phyloP scores from a whole-genome alignment of 768 basidiomycete genomes.

The Pleurotus giganteus region DNA sequence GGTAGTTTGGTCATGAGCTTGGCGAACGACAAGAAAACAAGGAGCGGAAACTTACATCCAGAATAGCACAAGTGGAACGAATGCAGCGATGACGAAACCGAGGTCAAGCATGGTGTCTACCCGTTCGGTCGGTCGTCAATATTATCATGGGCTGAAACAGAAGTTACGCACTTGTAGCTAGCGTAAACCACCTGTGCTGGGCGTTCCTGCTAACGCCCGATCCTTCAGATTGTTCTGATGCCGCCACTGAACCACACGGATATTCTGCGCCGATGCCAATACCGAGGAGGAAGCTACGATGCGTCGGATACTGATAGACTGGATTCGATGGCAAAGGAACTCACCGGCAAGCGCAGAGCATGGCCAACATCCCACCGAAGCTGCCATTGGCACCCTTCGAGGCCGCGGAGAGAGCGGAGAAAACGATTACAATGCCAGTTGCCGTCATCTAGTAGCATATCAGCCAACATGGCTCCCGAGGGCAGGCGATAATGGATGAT shows the following conservation, averaged over 20 bases:
- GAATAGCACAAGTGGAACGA: conserved; percentile 81
- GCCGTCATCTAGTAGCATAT: conserved; percentile 63
- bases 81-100: conserved; percentile 76
- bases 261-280: conserved; percentile 89
- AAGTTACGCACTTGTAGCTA: conserved; percentile 74
- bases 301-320: background rate
- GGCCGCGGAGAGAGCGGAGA: conserved; percentile 80
- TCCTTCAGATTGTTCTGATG: conserved; percentile 89
- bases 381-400: conserved; percentile 76
- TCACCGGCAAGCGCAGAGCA: conserved; percentile 78
- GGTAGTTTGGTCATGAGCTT: conserved; percentile 5
- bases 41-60: conserved; percentile 66
- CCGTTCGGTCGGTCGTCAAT: conserved; percentile 12
- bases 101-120: conserved; percentile 83
- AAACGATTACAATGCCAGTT: conserved; percentile 79
- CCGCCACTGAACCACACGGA: conserved; percentile 87
- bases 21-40: background rate
- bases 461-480: background rate
- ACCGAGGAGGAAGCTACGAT: conserved; percentile 75
- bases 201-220: conserved; percentile 71
- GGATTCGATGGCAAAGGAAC: conserved; percentile 12
- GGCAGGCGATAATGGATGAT: background rate
- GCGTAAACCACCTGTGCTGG: conserved; percentile 84
- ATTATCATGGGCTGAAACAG: background rate
- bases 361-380: conserved; percentile 67